phyloP scores from a whole-genome alignment of 805 yeast genomes.

The Nakazawaea laoshanensis region DNA sequence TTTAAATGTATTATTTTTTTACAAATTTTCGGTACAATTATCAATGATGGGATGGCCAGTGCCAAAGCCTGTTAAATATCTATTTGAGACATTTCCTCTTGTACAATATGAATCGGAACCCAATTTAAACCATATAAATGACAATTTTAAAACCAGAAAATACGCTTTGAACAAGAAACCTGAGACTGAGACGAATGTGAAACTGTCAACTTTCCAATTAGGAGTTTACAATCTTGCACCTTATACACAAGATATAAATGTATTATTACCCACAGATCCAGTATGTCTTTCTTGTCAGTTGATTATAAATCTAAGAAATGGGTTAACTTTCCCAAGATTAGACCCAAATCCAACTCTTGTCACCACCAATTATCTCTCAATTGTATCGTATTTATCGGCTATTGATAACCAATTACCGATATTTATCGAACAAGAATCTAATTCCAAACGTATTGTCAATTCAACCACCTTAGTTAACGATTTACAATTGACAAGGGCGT shows the following conservation, averaged over 20 bases:
- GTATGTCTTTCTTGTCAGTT: constrained; percentile 39
- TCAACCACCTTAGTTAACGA: constrained; percentile 27
- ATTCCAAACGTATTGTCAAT: constrained; percentile 25
- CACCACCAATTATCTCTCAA: constrained; percentile 26
- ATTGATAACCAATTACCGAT: constrained; percentile 45
- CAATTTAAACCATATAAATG: constrained; percentile 11
- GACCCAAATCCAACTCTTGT: constrained; percentile 1
- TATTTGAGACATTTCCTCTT: constrained; percentile 48
- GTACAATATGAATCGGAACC: constrained; percentile 29
- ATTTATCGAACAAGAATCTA: constrained; percentile 38
- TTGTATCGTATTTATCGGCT: constrained; percentile 41
- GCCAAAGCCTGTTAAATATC: constrained; percentile 32
- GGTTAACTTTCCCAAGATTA: constrained; percentile 30
- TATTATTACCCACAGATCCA: constrained; percentile 49
- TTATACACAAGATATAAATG: constrained; percentile 19
- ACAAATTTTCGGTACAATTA: no score
- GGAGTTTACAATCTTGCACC: constrained; percentile 43
- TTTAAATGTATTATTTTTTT: no score
- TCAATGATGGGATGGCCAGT: no score
- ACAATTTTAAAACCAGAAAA: not conserved
- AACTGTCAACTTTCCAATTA: constrained; percentile 30
- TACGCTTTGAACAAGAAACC: constrained; percentile 7
- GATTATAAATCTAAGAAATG: constrained; percentile 35
- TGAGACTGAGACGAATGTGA: constrained; percentile 6
- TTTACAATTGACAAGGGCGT: constrained; percentile 23